Evolutionary conservation across 2,329 filamentous ascomycete genomes (phyloP).

Genomic region (Cercospora sp.): DNA sequence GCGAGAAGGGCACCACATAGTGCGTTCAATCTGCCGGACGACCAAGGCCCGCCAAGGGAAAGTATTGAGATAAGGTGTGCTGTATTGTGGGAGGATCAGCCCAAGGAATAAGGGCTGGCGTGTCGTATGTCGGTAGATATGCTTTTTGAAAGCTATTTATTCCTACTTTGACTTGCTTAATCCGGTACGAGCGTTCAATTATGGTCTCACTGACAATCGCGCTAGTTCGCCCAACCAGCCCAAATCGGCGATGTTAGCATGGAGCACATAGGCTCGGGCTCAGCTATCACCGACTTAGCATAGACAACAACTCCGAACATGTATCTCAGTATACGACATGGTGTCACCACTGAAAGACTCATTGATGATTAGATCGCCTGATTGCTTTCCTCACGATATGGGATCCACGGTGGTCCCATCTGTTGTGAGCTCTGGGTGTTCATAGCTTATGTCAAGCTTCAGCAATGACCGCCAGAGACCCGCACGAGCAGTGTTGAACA

Average conservation of each 20-base stretch:
- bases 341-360: background rate
- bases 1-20: slow-evolving; percentile 20
- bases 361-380: background rate
- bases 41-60: slow-evolving; percentile 20
- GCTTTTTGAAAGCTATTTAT: background rate
- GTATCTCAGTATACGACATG: background rate
- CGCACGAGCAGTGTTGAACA: background rate
- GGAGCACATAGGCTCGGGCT: background rate
- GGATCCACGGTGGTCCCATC: background rate
- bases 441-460: background rate
- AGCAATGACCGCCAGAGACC: background rate
- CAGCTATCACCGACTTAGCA: background rate
- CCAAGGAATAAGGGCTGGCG: background rate
- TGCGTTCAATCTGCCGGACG: slow-evolving; percentile 13
- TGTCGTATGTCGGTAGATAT: background rate
- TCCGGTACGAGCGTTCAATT: background rate
- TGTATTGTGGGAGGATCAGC: slow-evolving; percentile 21
- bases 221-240: background rate
- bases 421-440: background rate
- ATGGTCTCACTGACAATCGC: background rate
- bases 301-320: background rate
- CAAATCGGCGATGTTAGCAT: background rate
- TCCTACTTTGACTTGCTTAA: background rate
- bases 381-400: background rate
- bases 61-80: slow-evolving; percentile 26